Base-by-base conservation (phyloP, 169 alveolate genomes). In the Cyclospora cayetanensis region DNA sequence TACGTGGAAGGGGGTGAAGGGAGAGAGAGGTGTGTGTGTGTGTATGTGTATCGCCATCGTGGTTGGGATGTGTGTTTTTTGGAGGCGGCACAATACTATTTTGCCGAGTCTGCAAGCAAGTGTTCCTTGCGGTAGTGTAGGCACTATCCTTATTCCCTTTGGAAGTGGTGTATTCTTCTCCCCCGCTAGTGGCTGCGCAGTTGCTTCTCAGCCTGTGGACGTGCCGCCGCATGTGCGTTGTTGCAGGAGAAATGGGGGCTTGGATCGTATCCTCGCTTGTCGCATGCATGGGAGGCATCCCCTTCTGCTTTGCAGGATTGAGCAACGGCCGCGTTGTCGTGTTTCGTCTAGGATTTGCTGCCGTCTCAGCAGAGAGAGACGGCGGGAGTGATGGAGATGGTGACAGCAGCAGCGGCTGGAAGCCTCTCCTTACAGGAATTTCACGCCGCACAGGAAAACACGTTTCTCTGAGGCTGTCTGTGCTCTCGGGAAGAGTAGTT, bases 281-380 rank as follows among this genome's bases (percentile, higher is more conserved):
- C 31, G 34, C 65, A 39, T 27, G 50, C 39, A 7, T 82, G 76
- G 77, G 42, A n/a, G 60, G 68, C 29, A 31, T n/a, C 79, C 5
- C 77, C 9, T 31, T 46, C 7, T 37, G 68, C 37, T 39, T 82
- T 3, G 77, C 60, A 2, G 90, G 90, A 37, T 60, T 82, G 31
- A 82, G 90, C 77, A 63, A 82, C 63, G 90, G 90, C 37, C 72
- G 77, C 52, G 53, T 82, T 25, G 90, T 82, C 46, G 35, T 63
- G 25, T 50, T 50, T 39, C 43, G 76, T 20, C 77, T 82, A 27
- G 77, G 50, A 41, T 22, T 82, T 20, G 68, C 90, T 1, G 74
- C 53, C 20, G 83, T 53, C 7, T 50, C 46, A 11, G 53, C 50
- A 15, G 72, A 60, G 31, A 18, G 60, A 18, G 25, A 18, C 83